Conservation (phyloP, 352 stramenopile species). For the Phytophthora vignae region DNA sequence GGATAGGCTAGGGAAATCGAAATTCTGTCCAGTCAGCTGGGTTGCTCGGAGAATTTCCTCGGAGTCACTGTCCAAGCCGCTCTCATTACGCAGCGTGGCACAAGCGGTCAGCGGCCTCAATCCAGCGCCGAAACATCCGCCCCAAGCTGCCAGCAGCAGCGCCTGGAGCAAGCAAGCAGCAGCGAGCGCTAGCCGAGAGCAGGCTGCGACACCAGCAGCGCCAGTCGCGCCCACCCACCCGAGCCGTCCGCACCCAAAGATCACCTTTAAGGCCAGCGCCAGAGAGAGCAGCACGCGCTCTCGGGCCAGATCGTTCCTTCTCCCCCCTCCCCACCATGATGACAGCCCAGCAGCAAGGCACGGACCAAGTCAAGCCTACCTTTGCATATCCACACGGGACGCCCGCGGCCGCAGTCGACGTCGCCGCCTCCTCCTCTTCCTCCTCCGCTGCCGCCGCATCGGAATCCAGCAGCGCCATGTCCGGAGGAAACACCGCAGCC, state of each 20-base stretch:
- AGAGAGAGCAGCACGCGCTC: conserved; percentile 20
- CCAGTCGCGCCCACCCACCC: conserved; percentile 1
- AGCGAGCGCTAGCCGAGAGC: not conserved
- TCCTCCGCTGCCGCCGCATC: not conserved
- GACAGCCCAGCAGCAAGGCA: conserved; percentile 61
- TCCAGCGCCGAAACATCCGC: conserved; percentile 25
- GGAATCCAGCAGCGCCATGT: conserved; percentile 21
- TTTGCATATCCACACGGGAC: conserved; percentile 44
- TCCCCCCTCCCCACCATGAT: conserved; percentile 51
- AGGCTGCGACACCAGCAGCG: not conserved
- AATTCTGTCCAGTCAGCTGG: conserved; percentile 48
- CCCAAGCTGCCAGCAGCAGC: not conserved
- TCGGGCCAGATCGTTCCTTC: conserved; percentile 12
- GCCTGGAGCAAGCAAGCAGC: not conserved
- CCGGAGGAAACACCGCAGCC: conserved; percentile 13
- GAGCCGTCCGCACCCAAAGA: conserved; percentile 21
- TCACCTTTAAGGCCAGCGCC: conserved; percentile 20
- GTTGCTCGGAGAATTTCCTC: conserved; percentile 36
- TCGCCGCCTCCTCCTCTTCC: not conserved
- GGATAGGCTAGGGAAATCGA: conserved; percentile 9
- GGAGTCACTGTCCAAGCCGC: conserved; percentile 16
- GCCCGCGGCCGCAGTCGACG: conserved; percentile 21
- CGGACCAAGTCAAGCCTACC: conserved; percentile 49
- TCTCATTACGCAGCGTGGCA: conserved; percentile 23
- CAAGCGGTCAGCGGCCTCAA: conserved; percentile 24